Conservation (phyloP, 2,329 filamentous ascomycete species). For the Elsinoe arachidis region DNA sequence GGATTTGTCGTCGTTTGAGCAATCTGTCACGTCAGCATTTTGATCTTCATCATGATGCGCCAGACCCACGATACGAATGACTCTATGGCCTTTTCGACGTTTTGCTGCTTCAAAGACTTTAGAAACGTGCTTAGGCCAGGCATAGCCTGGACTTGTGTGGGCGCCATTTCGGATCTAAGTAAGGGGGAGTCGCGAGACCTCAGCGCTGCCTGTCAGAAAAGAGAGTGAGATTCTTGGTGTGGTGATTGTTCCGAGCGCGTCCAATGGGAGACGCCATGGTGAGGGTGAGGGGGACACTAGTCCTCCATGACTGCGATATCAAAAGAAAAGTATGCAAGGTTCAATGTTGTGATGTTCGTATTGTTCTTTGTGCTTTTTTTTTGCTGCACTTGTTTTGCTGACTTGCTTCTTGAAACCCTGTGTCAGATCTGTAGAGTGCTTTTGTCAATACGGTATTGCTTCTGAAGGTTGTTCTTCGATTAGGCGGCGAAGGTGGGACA, state of each 20-base stretch:
- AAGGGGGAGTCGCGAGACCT: neutral
- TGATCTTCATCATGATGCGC: neutral
- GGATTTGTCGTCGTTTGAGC: conserved; percentile 83
- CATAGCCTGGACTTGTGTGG: conserved; percentile 37
- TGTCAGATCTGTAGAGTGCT: too few relatives aligned
- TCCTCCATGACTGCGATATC: conserved; percentile 12
- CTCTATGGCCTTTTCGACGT: conserved; percentile 75
- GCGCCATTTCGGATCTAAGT: neutral
- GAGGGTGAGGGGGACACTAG: conserved; percentile 7
- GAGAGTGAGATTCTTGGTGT: neutral
- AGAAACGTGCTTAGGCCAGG: conserved; percentile 72
- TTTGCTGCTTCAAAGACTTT: conserved; percentile 64
- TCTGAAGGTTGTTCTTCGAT: neutral
- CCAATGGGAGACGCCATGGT: conserved; percentile 4
- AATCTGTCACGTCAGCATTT: conserved; percentile 46
- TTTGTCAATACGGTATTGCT: too few relatives aligned
- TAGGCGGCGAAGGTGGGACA: neutral
- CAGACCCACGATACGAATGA: conserved; percentile 65
- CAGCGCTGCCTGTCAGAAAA: neutral
- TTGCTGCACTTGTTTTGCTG: neutral
- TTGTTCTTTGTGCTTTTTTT: neutral
- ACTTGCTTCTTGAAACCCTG: too few relatives aligned
- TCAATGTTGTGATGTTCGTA: neutral
- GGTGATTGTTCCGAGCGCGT: neutral
- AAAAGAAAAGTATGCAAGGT: neutral